Evolutionary conservation across 78 protist genomes (phyloP).

Genomic region (Dictyostelium brefeldianum): DNA sequence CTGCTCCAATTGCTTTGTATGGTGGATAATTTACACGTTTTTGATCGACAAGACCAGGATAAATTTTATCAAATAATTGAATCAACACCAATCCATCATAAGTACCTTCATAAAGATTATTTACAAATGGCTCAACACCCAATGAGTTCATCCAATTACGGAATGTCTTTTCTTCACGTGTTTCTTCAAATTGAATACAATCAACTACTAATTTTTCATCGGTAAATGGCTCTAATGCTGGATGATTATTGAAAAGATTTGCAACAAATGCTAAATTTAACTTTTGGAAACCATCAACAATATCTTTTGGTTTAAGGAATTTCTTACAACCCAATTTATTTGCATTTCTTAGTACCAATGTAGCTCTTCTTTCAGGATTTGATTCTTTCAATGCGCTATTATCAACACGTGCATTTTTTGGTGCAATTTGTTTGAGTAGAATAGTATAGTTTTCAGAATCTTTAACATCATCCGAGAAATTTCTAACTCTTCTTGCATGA

Average conservation of each 20-base stretch:
- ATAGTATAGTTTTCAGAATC: constrained; percentile 91
- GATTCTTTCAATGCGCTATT: constrained; percentile 73
- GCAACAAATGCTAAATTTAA: constrained; percentile 98
- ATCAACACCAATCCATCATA: constrained; percentile 83
- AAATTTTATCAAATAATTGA: constrained; percentile 84
- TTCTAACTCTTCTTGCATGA: constrained; percentile 87
- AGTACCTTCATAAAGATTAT: constrained; percentile 77
- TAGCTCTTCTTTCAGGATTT: constrained; percentile 90
- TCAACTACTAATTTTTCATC: constrained; percentile 80
- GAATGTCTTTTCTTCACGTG: constrained; percentile 90
- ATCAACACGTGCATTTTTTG: constrained; percentile 71
- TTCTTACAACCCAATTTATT: constrained; percentile 91
- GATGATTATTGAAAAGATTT: constrained; percentile 95
- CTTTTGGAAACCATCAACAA: constrained; percentile 91
- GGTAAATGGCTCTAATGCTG: constrained; percentile 88
- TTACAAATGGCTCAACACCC: constrained; percentile 67
- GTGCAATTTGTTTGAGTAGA: constrained; percentile 93
- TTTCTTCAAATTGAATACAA: constrained; percentile 45
- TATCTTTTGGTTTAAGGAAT: constrained; percentile 89
- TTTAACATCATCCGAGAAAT: constrained; percentile 93
- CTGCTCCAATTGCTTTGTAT: constrained; percentile 74
- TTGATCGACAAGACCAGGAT: constrained; percentile 84
- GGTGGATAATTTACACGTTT: constrained; percentile 61
- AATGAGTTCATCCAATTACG: constrained; percentile 91
- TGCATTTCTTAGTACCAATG: constrained; percentile 88